Evolutionary conservation across 2,329 filamentous ascomycete species (phyloP).

Genomic region (Aspergillus calidoustus): DNA sequence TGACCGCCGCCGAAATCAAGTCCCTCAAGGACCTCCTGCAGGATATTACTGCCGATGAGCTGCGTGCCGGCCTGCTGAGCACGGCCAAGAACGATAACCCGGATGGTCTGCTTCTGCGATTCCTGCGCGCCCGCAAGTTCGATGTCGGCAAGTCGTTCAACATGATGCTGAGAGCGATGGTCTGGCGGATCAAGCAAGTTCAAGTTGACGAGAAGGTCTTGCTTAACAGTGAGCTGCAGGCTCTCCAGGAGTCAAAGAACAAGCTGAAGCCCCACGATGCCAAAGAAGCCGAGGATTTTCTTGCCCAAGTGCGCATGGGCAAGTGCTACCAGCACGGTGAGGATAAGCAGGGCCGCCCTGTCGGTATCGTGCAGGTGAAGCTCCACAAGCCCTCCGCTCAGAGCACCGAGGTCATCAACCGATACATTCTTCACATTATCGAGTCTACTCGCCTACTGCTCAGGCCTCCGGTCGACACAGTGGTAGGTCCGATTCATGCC

Average conservation of each 20-base stretch:
- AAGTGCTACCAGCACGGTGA: constrained; percentile 88
- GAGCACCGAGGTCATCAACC: constrained; percentile 77
- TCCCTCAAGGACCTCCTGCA: constrained; percentile 79
- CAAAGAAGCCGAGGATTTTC: constrained; percentile 73
- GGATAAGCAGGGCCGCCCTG: constrained; percentile 80
- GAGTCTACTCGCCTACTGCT: constrained; percentile 88
- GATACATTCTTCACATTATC: constrained; percentile 88
- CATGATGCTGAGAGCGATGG: constrained; percentile 90
- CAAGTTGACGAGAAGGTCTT: constrained; percentile 85
- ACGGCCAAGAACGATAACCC: constrained; percentile 95
- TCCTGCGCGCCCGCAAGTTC: constrained; percentile 86
- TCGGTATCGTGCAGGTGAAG: constrained; percentile 80
- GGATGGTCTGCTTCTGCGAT: constrained; percentile 78
- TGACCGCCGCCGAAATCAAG: constrained; percentile 61
- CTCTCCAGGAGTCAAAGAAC: constrained; percentile 62
- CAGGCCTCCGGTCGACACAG: constrained; percentile 79
- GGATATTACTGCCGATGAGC: constrained; percentile 72
- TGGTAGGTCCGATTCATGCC: constrained; percentile 61
- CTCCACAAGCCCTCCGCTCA: constrained; percentile 86
- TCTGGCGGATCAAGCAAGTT: constrained; percentile 77
- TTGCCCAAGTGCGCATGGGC: constrained; percentile 81
- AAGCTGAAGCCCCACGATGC: constrained; percentile 60
- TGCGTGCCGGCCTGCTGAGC: constrained; percentile 79
- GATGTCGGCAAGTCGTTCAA: constrained; percentile 86
- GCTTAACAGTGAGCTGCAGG: constrained; percentile 70